A percentile compares a stretch with the other conserved stretches of the same genome.
Conservation (phyloP, 2,329 filamentous ascomycete species). For the Neurospora sp. region DNA sequence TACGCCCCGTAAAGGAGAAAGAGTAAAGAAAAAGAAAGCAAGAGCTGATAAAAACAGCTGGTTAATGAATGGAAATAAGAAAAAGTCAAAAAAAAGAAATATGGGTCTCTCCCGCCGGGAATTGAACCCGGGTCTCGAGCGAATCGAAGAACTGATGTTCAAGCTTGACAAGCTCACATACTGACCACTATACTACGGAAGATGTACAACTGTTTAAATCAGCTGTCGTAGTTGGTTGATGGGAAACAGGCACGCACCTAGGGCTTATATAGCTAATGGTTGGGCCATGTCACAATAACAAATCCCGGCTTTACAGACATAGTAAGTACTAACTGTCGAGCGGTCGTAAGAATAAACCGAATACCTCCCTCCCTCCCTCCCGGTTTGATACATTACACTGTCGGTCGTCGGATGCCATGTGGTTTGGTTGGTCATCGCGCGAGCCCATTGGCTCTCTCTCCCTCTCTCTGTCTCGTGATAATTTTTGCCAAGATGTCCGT, state of each 20-base stretch:
- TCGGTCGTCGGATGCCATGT: too few species aligned
- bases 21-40: not conserved
- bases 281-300: not conserved
- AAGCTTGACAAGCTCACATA: not conserved
- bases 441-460: too few species aligned
- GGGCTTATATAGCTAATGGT: not conserved
- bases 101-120: not conserved
- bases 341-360: too few species aligned
- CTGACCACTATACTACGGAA: not conserved
- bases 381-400: too few species aligned
- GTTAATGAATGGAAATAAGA: not conserved
- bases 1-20: not conserved
- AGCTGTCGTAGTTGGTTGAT: not conserved
- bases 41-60: not conserved
- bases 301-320: not conserved
- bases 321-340: too few species aligned
- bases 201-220: not conserved
- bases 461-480: not conserved
- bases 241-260: rapidly evolving
- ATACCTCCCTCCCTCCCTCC: too few species aligned
- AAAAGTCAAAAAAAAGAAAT: not conserved
- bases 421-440: too few species aligned
- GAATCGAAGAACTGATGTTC: not conserved
- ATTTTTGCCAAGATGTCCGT: not conserved
- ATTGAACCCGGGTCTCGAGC: not conserved